Percentiles rank a stretch among this genome's conserved stretches.
Conservation (phyloP, 345 rosid genomes). For the Brassica incana region DNA sequence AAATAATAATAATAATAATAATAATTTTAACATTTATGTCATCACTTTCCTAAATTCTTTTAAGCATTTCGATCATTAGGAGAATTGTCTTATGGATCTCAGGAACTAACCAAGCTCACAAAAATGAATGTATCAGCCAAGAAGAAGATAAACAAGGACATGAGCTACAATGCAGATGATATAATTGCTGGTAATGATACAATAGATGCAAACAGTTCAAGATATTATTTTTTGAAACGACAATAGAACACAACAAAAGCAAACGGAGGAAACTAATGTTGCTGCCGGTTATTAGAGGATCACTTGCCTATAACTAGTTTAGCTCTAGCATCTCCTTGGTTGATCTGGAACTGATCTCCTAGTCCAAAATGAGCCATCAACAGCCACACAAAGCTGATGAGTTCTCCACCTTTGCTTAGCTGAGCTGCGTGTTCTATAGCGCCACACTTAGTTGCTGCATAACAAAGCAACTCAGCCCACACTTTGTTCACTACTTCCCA, state of each 20-base stretch:
- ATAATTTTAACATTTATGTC: neutral
- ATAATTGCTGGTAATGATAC: neutral
- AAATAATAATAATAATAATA: too few relatives aligned
- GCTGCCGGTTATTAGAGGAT: neutral
- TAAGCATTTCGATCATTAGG: neutral
- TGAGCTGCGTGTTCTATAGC: slow-evolving; percentile 56
- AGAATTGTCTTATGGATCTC: neutral
- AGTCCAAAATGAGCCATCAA: slow-evolving; percentile 80
- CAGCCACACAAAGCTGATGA: slow-evolving; percentile 44
- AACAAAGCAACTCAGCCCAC: slow-evolving; percentile 47
- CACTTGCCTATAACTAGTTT: slow-evolving; percentile 54
- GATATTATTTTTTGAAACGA: neutral
- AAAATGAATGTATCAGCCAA: neutral
- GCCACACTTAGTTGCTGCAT: slow-evolving; percentile 41
- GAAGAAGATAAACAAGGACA: neutral
- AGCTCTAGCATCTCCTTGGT: slow-evolving; percentile 57
- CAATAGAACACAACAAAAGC: neutral
- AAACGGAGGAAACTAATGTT: neutral
- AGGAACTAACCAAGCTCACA: slow-evolving; percentile 4
- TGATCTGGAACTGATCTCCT: slow-evolving; percentile 55
- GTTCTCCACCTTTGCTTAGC: slow-evolving; percentile 44
- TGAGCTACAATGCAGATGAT: slow-evolving; percentile 2
- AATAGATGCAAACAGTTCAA: slow-evolving; percentile 12
- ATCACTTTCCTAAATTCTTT: neutral
- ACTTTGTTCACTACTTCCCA: slow-evolving; percentile 36